These are phyloP conservation scores for Nelumbo lutea DNA, from an alignment of 164 flowering plant genomes.

Conservation along the genomic window DNA sequence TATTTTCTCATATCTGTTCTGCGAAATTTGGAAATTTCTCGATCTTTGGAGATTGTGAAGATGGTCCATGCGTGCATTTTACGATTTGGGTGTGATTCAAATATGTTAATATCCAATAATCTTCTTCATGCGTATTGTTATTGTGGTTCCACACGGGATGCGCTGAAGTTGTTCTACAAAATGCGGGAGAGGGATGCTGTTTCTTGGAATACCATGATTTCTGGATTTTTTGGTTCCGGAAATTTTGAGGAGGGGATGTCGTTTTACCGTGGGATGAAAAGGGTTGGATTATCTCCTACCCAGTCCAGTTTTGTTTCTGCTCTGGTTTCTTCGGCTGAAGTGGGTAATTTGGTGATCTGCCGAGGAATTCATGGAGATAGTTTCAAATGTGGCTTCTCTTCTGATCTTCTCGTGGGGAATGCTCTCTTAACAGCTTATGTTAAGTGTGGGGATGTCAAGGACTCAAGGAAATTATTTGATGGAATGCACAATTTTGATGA, in stretches of 20 bases:
- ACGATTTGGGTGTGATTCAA: slow-evolving; percentile 15
- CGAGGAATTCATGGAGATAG: slow-evolving; percentile 19
- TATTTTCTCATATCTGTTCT: slow-evolving; percentile 13
- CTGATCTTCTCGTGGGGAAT: slow-evolving; percentile 18
- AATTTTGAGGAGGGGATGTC: slow-evolving; percentile 2
- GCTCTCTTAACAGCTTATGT: slow-evolving; percentile 23
- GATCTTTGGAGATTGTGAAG: slow-evolving; percentile 9
- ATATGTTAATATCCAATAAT: slow-evolving; percentile 14
- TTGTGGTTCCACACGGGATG: slow-evolving; percentile 1
- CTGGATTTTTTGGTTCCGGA: slow-evolving; percentile 17
- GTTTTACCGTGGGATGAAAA: slow-evolving; percentile 20
- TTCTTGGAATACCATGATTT: slow-evolving; percentile 26
- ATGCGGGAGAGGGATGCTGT: slow-evolving; percentile 23
- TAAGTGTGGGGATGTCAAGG: slow-evolving; percentile 12
- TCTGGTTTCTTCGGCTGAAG: slow-evolving; percentile 14
- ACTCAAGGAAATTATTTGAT: slow-evolving; percentile 15
- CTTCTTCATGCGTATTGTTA: slow-evolving; percentile 15
- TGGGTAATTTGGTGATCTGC: slow-evolving; percentile 11
- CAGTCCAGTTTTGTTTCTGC: slow-evolving; percentile 23
- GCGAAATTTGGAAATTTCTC: slow-evolving; percentile 15
- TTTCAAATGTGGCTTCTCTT: slow-evolving; percentile 22
- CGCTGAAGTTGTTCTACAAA: slow-evolving; percentile 17
- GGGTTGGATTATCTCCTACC: slow-evolving; percentile 16
- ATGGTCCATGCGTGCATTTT: slow-evolving; percentile 19
- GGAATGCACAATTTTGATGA: slow-evolving; percentile 17